Evolutionary conservation across 2,329 filamentous ascomycete genomes (phyloP), one percentile per base, ranked within the genome.

Genomic region (Cladosporium halotolerans): DNA sequence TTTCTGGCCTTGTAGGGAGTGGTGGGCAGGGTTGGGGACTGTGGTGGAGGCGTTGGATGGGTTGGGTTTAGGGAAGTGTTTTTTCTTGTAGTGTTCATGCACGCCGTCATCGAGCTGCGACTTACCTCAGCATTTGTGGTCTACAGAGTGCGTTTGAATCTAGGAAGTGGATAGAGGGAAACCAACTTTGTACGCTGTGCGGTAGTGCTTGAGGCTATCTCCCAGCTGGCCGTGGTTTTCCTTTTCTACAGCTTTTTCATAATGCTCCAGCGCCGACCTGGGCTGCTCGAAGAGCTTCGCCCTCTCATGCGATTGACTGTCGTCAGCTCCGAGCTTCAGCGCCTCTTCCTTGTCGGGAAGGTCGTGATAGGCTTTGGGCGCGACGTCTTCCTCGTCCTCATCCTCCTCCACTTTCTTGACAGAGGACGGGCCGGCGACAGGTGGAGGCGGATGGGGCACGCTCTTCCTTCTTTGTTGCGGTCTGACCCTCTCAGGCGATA

Each of bases 181-280:
- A 64, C 77, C 55, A 72, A 92, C 89, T 68, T 86, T 83, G 69
- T 95, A 97, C 1, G 93, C 93, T 69, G 86, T 90, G 44, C 93
- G 83, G 70, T 99, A 99, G 47, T 95, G 79, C 59, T 81, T 83
- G 52, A 99, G 69, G 66, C 92, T 97, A 58, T 97, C 92, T 4
- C 91, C 90, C 47, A 97, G 76, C 58, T 83, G 93, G 0, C 93
- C 93, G 62, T 87, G 82, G 0, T 79, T 81, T 72, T 99, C 93
- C 69, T 85, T 90, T 71, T 95, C 87, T 53, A 96, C 91, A 3
- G 92, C 93, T 66, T 82, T 83, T 68, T 97, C 93, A 64, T 93
- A 97, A 69, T 96, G 88, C 62, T 97, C 93, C 13, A 99, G 72
- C 0, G 93, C 93, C 9, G 91, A 88, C 18, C 76, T 75, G 4